Base-by-base conservation (phyloP, 371 early-diverging fungal species). In the Catenaria anguillulae region DNA sequence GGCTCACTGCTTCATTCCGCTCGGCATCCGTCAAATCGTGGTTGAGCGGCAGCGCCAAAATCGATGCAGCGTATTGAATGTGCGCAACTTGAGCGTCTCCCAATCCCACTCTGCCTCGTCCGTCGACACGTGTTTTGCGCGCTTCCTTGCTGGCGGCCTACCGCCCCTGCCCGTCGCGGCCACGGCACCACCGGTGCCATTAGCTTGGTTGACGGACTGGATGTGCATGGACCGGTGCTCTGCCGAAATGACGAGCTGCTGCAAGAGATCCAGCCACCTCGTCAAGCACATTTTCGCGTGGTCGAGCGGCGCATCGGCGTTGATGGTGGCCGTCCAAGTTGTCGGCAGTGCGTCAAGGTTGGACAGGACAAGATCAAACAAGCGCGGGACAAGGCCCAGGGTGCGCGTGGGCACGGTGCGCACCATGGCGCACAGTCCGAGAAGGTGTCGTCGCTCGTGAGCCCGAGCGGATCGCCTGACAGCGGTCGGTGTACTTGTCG, bases 151-250 rank as follows among this genome's bases (percentile, higher is more conserved):
- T 10, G 40, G 40, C 17, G 40, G 10, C 10, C 40, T 5, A 40
- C 10, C 40, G 10, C 10, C 5, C n/a, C n/a, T n/a, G n/a, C n/a
- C n/a, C n/a, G n/a, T n/a, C n/a, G n/a, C n/a, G n/a, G n/a, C n/a
- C n/a, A n/a, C n/a, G 19, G 10, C 45, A 17, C 45, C 45, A 1
- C 15, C 15, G 29, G 29, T 13, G 29, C 29, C 26, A 6, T 15
- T 10, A 4, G 29, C 52, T 13, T 26, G 29, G 52, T 26, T 19
- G 13, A 29, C 29, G 29, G 52, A 50, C 29, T 8, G 15, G 15
- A 29, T 8, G 52, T 50, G 52, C 8, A 50, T 50, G 15, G 52
- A 50, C 29, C 52, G 52, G 52, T 50, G 52, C 31, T 50, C 52
- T 2, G 52, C 52, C 29, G 52, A 10, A 8, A 50, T 31, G 29